Conservation (phyloP, 352 stramenopile species). For the Aphanomyces invadans region DNA sequence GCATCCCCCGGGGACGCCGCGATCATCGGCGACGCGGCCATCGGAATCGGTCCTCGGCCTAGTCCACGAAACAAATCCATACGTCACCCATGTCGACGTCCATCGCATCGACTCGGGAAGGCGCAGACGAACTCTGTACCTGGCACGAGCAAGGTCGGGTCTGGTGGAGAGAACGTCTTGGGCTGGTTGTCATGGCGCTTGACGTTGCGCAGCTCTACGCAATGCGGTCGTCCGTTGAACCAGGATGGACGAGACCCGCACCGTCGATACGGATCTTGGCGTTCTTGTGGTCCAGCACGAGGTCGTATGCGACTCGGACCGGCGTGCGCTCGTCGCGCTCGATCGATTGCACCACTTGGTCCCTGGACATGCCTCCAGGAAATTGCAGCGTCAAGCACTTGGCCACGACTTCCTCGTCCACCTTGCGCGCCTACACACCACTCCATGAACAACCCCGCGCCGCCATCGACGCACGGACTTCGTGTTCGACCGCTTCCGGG, state of each 20-base stretch:
- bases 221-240: not conserved
- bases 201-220: conserved; percentile 60
- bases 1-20: conserved; percentile 47
- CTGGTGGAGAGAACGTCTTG: conserved; percentile 66
- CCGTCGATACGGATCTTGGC: conserved; percentile 89
- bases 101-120: not conserved
- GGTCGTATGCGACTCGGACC: conserved; percentile 94
- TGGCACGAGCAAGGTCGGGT: conserved; percentile 60
- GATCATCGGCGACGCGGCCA: conserved; percentile 70
- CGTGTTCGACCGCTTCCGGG: conserved; percentile 93
- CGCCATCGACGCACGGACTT: conserved; percentile 49
- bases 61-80: too few species aligned
- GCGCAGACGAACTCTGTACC: too few species aligned
- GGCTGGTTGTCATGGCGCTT: conserved; percentile 58
- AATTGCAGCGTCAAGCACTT: conserved; percentile 56
- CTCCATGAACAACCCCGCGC: not conserved
- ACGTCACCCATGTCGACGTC: too few species aligned
- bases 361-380: conserved; percentile 34
- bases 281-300: conserved; percentile 97
- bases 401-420: conserved; percentile 64
- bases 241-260: conserved; percentile 25
- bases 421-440: conserved; percentile 52
- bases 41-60: conserved; percentile 66
- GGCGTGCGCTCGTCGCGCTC: conserved; percentile 54
- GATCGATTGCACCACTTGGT: conserved; percentile 45